Evolutionary conservation across 2,329 filamentous ascomycete genomes (phyloP), one percentile per base, ranked within the genome.

Genomic region (Lasiodiplodia sp.): DNA sequence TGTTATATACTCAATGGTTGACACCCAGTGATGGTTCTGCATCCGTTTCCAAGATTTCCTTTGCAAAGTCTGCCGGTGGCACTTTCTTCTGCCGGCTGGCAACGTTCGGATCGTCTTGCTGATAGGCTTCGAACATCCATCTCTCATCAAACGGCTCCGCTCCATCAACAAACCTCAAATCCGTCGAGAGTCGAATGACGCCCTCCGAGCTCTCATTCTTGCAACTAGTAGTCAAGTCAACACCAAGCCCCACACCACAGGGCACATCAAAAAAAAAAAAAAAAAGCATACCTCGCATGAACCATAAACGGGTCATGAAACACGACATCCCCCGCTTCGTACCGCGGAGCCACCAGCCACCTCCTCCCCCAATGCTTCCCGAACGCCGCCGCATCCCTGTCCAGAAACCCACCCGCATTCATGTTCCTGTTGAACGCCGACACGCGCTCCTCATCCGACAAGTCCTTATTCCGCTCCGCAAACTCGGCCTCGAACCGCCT

Each of bases 371-470:
- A 58, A 40, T 40, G 14, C 55, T 37, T 18, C 55, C 55, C 55
- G 16, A 58, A 58, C 8, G n/a, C 31, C 10, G 55, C n/a, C 31
- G 44, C 55, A 23, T 67, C 63, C 23, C 63, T 23, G n/a, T 47
- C 38, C 37, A 69, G n/a, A 37, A 67, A 68, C 3, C 65, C 68
- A 23, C 65, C 65, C 47, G 53, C 56, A 18, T 62, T 56, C 68
- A 69, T 67, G 31, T 67, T 67, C 53, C 67, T 64, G 49, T 68
- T 68, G 55, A 69, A 69, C 6, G 68, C 56, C 14, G 64, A 68
- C 12, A 64, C 49, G 11, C 65, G 55, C 34, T 69, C 68, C 38
- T 69, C 63, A 12, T 69, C 63, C 2, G 47, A 52, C 40, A 68
- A 12, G 65, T 12, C n/a, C 11, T 21, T 52, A 4, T 8, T 23